Evolutionary conservation across 768 basidiomycete species (phyloP).

Genomic region (Suillus discolor): DNA sequence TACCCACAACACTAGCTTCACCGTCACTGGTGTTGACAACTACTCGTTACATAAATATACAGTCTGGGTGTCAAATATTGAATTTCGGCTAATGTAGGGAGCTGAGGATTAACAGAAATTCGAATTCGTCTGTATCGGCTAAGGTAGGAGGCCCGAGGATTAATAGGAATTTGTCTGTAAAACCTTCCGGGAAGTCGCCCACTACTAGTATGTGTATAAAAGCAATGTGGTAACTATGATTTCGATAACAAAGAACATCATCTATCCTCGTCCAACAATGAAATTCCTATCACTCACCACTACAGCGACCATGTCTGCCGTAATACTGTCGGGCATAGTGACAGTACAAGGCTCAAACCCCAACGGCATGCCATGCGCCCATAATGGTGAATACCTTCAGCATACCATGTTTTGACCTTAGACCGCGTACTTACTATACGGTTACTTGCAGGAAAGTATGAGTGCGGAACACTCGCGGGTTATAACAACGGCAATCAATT

Average conservation of each 20-base stretch:
- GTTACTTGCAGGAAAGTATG: background rate
- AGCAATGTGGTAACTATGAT: background rate
- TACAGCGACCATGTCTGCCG: background rate
- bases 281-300: background rate
- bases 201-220: too few relatives aligned
- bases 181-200: background rate
- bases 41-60: too few relatives aligned
- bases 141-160: background rate
- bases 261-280: background rate
- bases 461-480: background rate
- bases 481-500: background rate
- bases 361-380: too few relatives aligned
- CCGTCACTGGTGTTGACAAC: too few relatives aligned
- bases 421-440: background rate
- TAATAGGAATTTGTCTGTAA: background rate
- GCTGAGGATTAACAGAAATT: too few relatives aligned
- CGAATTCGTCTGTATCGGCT: too few relatives aligned
- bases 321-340: background rate
- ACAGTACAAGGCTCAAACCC: background rate
- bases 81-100: too few relatives aligned
- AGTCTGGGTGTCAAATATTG: too few relatives aligned
- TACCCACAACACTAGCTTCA: too few relatives aligned
- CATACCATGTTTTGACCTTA: background rate
- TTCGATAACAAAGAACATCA: background rate
- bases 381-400: background rate